phyloP scores from a whole-genome alignment of 805 yeast genomes.

The Cyberlindnera japonica region DNA sequence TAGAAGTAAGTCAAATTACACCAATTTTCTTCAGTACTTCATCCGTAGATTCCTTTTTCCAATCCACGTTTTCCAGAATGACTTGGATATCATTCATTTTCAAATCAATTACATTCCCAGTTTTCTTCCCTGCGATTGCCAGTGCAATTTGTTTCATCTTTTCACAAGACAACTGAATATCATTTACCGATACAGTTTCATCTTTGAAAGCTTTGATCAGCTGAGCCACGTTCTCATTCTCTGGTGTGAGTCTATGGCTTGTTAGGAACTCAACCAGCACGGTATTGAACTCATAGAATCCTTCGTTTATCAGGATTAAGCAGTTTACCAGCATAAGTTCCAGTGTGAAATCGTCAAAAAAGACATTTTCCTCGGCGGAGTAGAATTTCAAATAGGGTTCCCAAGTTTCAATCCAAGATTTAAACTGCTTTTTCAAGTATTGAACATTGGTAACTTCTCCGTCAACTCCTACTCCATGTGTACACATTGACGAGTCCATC shows the following conservation, averaged over 20 bases:
- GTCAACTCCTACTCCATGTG: constrained; percentile 5
- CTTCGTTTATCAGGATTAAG: constrained; percentile 14
- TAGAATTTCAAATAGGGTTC: constrained; percentile 4
- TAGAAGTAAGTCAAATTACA: constrained; percentile 17
- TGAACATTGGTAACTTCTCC: constrained; percentile 9
- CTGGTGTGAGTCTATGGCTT: constrained; percentile 3
- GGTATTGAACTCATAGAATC: constrained; percentile 15
- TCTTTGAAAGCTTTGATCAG: constrained; percentile 6
- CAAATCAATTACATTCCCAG: constrained; percentile 5
- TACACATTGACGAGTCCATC: constrained; percentile 7
- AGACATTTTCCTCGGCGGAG: constrained; percentile 1
- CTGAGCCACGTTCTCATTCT: constrained; percentile 6
- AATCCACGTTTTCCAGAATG: constrained; percentile 31
- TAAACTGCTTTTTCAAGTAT: constrained; percentile 8
- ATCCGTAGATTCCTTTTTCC: constrained; percentile 32
- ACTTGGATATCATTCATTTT: constrained; percentile 25
- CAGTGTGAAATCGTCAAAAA: constrained; percentile 17
- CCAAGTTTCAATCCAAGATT: constrained; percentile 12
- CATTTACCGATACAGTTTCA: background rate
- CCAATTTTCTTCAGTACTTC: constrained; percentile 34
- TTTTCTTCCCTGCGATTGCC: constrained; percentile 6
- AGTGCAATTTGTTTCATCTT: constrained; percentile 8
- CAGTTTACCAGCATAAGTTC: constrained; percentile 16
- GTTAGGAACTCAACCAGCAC: constrained; percentile 9
- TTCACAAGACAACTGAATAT: constrained; percentile 6